Conservation (phyloP, 2,329 filamentous ascomycete genomes). For the Monilinia fructicola region DNA sequence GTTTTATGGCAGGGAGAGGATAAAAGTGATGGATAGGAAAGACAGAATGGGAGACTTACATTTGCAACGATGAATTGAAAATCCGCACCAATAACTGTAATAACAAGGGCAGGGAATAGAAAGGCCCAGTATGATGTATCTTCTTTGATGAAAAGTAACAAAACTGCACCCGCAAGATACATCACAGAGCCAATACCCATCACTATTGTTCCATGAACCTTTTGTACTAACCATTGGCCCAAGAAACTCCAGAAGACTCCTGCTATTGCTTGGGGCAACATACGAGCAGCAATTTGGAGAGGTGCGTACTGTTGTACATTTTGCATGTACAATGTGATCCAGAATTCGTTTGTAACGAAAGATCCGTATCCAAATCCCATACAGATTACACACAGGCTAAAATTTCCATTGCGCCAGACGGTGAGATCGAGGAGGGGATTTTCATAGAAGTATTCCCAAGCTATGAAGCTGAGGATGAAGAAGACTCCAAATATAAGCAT, state of each 20-base stretch:
- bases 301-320: constrained; percentile 53
- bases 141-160: constrained; percentile 57
- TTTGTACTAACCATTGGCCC: constrained; percentile 61
- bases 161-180: constrained; percentile 46
- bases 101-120: constrained; percentile 59
- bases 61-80: constrained; percentile 71
- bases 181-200: constrained; percentile 49
- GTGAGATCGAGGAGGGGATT: constrained; percentile 54
- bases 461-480: constrained; percentile 56
- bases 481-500: constrained; percentile 59
- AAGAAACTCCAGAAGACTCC: constrained; percentile 64
- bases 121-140: constrained; percentile 64
- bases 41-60: constrained; percentile 43
- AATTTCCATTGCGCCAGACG: constrained; percentile 62
- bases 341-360: constrained; percentile 61
- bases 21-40: background rate
- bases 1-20: background rate
- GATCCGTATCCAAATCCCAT: constrained; percentile 60
- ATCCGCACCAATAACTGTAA: constrained; percentile 65
- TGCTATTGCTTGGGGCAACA: constrained; percentile 64
- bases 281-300: constrained; percentile 54
- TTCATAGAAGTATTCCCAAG: constrained; percentile 59
- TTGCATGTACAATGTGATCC: constrained; percentile 66
- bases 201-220: constrained; percentile 62
- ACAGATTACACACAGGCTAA: constrained; percentile 53